Percentiles rank a stretch among this genome's conserved stretches.
Evolutionary conservation across 208 protist genomes (phyloP).

Genomic region (Entamoeba histolytica): DNA sequence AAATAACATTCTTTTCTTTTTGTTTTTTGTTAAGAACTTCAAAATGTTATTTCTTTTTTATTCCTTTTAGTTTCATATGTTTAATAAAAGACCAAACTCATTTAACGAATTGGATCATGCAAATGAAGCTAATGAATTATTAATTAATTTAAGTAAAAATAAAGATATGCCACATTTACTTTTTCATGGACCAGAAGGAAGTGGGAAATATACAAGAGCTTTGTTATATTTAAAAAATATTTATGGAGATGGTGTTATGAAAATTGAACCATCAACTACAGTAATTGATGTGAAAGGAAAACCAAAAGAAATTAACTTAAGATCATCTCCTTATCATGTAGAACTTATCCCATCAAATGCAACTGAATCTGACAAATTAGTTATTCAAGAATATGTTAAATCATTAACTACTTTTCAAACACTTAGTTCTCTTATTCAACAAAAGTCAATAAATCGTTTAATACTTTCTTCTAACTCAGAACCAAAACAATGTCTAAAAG

Average conservation of each 20-base stretch:
- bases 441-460: background rate
- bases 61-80: background rate
- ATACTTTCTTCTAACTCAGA: background rate
- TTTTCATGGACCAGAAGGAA: background rate
- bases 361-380: background rate
- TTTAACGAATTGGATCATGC: background rate
- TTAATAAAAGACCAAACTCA: background rate
- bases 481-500: background rate
- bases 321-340: background rate
- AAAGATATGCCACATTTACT: background rate
- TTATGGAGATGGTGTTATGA: background rate
- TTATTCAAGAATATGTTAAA: background rate
- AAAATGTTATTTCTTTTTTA: too few relatives aligned
- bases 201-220: background rate
- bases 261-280: background rate
- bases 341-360: background rate
- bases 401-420: background rate
- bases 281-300: background rate
- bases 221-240: background rate
- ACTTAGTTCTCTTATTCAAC: background rate
- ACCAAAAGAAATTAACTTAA: background rate
- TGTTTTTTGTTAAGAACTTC: too few relatives aligned
- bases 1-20: too few relatives aligned
- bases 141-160: background rate
- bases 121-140: background rate